Evolutionary conservation across 129 eudicot species (phyloP).

Genomic region (Flaveria linearis): DNA sequence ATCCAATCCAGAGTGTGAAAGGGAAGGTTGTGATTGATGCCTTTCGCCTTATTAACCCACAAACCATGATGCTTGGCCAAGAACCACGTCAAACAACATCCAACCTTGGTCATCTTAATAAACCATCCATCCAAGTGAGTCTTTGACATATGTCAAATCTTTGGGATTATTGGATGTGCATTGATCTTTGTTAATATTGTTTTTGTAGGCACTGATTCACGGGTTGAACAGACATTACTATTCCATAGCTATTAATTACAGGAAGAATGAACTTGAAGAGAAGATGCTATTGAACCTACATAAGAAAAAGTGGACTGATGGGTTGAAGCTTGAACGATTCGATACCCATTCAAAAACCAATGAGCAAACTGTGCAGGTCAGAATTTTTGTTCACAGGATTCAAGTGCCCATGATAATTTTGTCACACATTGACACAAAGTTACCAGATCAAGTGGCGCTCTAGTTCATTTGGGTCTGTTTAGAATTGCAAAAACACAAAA

Average conservation of each 20-base stretch:
- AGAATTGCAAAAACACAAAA: slow-evolving; percentile 1
- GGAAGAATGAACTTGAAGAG: slow-evolving; percentile 95
- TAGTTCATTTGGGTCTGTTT: neutral
- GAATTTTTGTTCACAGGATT: neutral
- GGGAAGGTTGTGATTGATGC: slow-evolving; percentile 98
- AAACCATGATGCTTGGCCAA: slow-evolving; percentile 98
- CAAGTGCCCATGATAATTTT: neutral
- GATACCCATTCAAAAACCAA: slow-evolving; percentile 89
- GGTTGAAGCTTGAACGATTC: slow-evolving; percentile 79
- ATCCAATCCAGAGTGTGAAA: slow-evolving; percentile 94
- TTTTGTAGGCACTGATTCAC: slow-evolving; percentile 77
- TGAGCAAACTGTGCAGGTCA: slow-evolving; percentile 88
- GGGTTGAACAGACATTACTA: slow-evolving; percentile 92
- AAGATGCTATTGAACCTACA: slow-evolving; percentile 91
- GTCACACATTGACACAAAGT: neutral
- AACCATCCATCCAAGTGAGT: slow-evolving; percentile 89
- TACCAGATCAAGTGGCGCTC: neutral
- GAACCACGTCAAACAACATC: slow-evolving; percentile 97
- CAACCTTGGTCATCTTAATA: slow-evolving; percentile 92
- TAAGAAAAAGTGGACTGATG: slow-evolving; percentile 97
- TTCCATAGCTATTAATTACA: slow-evolving; percentile 86
- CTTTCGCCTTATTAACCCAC: slow-evolving; percentile 88
- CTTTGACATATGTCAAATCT: neutral
- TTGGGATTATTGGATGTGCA: neutral
- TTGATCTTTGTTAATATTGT: slow-evolving; percentile 15